Base-by-base conservation (phyloP, 371 early-diverging fungal species). In the Rhizopus arrhizus region DNA sequence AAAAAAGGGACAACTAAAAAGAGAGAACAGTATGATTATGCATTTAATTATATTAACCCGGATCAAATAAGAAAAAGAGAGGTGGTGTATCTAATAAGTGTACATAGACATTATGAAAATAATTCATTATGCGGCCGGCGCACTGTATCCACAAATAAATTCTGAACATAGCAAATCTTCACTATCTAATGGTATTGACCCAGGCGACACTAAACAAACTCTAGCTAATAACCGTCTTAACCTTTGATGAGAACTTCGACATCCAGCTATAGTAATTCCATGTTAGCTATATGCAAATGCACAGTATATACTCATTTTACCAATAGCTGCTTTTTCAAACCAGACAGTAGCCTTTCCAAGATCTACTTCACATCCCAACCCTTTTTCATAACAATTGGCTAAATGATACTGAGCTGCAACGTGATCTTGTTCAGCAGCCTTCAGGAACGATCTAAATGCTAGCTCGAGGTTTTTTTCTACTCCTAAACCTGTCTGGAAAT, bases 401-500 rank as follows among this genome's bases (percentile, higher is more conserved):
- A 90, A 70, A 60, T 87, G 84, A 58, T 80, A 82, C 47, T 84
- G 83, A 9, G 87, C 88, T n/a, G 83, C 73, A 34, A 82, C 68
- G 65, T 89, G 82, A 31, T 84, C 85, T 52, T 82, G 82, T 47
- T 85, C 80, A 3, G 91, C 90, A 7, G 91, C 85, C 22, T 72
- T 64, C 28, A 59, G 57, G 69, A 86, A 90, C 68, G 84, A 83
- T 7, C 78, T 61, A 43, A 85, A 80, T 5, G 91, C 91, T 33
- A 77, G 55, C 46, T 60, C 65, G 3, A 74, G 66, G 68, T 90
- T 83, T n/a, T 74, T 77, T 5, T 78, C 75, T 32, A 85, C 78
- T 46, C 91, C 94, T 46, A 88, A 76, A 11, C 95, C 95, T 59
- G 84, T 75, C 57, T 92, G 91, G 34, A 90, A 85, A 66, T 88